Base-by-base conservation (phyloP, 495 filamentous ascomycete genomes). In the Daldinia caldariorum region DNA sequence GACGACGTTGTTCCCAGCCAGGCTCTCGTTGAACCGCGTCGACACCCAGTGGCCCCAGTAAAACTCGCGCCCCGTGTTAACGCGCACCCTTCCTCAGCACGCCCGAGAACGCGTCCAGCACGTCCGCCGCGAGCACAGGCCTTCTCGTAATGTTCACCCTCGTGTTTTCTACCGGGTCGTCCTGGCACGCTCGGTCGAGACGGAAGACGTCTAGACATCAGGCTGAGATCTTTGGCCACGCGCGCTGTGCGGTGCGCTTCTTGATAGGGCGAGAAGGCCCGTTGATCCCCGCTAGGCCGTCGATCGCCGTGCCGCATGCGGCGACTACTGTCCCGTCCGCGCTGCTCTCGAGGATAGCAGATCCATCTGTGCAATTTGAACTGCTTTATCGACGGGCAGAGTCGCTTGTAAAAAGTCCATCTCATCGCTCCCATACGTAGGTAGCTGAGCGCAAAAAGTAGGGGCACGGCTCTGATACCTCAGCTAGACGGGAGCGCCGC, bases 81-180 rank as follows among this genome's bases (percentile, higher is more conserved):
- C 32, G 1, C 47, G 37, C 4, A 65, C 59, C 31, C 54, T 38
- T 12, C 20, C 61, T n/a, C 39, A 64, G 14, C 16, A 72, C 60
- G 6, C 70, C 70, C 4, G 65, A 43, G 14, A 72, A 72, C 9
- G 70, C 70, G n/a, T 72, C 61, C 7, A 72, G 49, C 1, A 38
- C 51, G 18, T 67, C 65, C 6, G 38, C 41, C 47, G 58, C 6
- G 80, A 80, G 16, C 80, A 68, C 12, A 80, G 31, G 6, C 63
- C 70, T 64, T 83, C 80, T 58, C 82, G 80, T 53, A 77, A 82
- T 7, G 80, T 82, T 80, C 80, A 83, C 3, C 77, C 80, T 12
- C 80, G 69, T 6, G 73, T 77, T 1, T 50, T 61, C 80, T 78
- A 82, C 26, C 66, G 69, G 4, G 70, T 72, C n/a, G 10, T 66